Conservation (phyloP, 1,284 basidiomycete genomes). For the Ganoderma lingzhi region DNA sequence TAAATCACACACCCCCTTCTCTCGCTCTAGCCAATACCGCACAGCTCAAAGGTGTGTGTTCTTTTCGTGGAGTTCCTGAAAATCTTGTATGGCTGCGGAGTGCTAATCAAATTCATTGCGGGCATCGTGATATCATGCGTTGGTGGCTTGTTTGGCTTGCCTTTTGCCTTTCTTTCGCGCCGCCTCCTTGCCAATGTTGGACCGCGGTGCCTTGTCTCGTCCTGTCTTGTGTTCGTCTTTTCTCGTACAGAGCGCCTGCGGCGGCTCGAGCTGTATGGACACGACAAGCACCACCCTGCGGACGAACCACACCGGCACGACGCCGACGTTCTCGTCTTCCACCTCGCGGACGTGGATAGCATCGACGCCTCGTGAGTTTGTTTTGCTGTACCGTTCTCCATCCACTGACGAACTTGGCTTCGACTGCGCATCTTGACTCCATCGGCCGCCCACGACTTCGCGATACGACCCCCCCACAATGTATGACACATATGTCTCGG, state of each 20-base stretch:
- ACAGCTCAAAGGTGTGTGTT: slow-evolving; percentile 75
- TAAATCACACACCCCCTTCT: slow-evolving; percentile 3
- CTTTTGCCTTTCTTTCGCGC: background rate
- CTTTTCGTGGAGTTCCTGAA: slow-evolving; percentile 1
- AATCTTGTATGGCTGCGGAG: background rate
- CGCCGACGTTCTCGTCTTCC: slow-evolving; percentile 85
- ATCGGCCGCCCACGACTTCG: background rate
- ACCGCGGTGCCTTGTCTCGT: background rate
- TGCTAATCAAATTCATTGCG: background rate
- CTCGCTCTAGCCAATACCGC: slow-evolving; percentile 79
- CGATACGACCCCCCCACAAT: too few relatives aligned
- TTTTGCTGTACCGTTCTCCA: background rate
- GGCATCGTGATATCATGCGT: background rate
- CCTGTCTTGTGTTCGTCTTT: background rate
- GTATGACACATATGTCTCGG: background rate
- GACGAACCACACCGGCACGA: slow-evolving; percentile 82
- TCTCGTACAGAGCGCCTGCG: slow-evolving; percentile 74
- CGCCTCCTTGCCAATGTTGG: background rate
- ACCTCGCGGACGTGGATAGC: slow-evolving; percentile 78
- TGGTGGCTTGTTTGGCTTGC: background rate
- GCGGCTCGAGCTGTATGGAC: slow-evolving; percentile 83
- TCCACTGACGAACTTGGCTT: background rate
- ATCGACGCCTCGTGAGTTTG: slow-evolving; percentile 84
- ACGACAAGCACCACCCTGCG: slow-evolving; percentile 82
- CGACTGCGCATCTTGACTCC: slow-evolving; percentile 18